Evolutionary conservation across 73 alveolate species (phyloP), one percentile per base, ranked within the genome.

Genomic region (Symbiodinium natans): DNA sequence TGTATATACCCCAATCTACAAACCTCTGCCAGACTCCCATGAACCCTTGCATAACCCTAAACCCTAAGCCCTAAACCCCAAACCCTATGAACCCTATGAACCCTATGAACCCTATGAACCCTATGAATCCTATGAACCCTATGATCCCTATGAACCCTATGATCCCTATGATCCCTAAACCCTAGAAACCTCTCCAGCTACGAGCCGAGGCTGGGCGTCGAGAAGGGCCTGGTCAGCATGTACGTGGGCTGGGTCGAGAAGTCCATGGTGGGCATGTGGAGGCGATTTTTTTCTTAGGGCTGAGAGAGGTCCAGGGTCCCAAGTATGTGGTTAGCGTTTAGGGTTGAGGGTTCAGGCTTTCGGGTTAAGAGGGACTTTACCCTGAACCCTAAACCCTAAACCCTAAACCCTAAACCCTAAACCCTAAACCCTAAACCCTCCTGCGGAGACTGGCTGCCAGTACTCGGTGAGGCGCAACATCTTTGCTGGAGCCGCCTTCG

Each of bases 201-300:
- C n/a, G n/a, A 27, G 31, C 77, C 77, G 34, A 63, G 77, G 77
- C 34, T 90, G 77, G 97, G 97, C 3, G 97, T 90, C 52, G 97
- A 90, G 88, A 90, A 90, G 97, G 77, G 88, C 41, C 42, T 90
- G 86, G 97, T 90, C 80, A 88, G 88, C 41, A 71, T 90, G 97
- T 90, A 90, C 77, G 77, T 90, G 13, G 77, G 88, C 40, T 63
- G 77, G 77, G 77, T 63, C 13, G 77, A 63, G 77, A 63, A 63
- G 77, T 90, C 97, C n/a, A 52, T 71, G 56, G 9, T 68, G 41
- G 97, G 97, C 87, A 90, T 68, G 87, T 90, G 97, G 63, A 27
- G 42, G 77, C 34, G 13, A n/a, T n/a, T n/a, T n/a, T n/a, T n/a
- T n/a, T n/a, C n/a, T n/a, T n/a, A n/a, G n/a, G n/a, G n/a, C n/a